Base-by-base conservation (phyloP, 352 stramenopile species). In the Globisporangium apiculatum region DNA sequence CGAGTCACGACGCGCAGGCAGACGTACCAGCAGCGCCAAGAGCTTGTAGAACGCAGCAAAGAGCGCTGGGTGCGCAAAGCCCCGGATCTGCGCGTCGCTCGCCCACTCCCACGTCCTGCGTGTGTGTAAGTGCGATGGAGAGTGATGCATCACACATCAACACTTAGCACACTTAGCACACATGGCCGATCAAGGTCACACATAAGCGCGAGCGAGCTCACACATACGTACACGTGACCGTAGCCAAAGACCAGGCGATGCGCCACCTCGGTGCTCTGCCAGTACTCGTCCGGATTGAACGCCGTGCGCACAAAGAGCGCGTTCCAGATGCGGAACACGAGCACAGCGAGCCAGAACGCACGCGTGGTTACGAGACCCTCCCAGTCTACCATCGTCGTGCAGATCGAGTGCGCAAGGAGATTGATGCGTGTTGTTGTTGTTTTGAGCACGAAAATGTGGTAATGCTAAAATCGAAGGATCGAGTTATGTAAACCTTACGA, bases 201-300 rank as follows among this genome's bases (percentile, higher is more conserved):
- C 55, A 53, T 35, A 48, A 37, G 61, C 17, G 17, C 7, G 15
- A 12, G 24, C 24, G 24, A 31, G 24, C 24, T 31, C 24, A 31
- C 24, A 31, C 24, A 31, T 31, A 66, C 83, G 48, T 57, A 94
- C 84, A 94, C 51, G 41, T 95, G 72, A 48, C 86, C 83, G 51
- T 95, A 91, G 56, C 78, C 82, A 64, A 94, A 96, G n/a, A 89
- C 86, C 49, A 95, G 65, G 48, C 69, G 79, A 51, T 96, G 86
- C 51, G 86, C 86, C 40, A 96, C 83, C 66, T 96, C 86, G 2
- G 82, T 85, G 58, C 85, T 89, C 64, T 96, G 86, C 86, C 86
- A 96, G 69, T 88, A 96, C 68, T 96, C 86, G 59, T 96, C 86
- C 17, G 86, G 81, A 55, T 93, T 94, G 71, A 95, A 96, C 51